Evolutionary conservation across 2,329 filamentous ascomycete species (phyloP).

Genomic region (Aspergillus bombycis): DNA sequence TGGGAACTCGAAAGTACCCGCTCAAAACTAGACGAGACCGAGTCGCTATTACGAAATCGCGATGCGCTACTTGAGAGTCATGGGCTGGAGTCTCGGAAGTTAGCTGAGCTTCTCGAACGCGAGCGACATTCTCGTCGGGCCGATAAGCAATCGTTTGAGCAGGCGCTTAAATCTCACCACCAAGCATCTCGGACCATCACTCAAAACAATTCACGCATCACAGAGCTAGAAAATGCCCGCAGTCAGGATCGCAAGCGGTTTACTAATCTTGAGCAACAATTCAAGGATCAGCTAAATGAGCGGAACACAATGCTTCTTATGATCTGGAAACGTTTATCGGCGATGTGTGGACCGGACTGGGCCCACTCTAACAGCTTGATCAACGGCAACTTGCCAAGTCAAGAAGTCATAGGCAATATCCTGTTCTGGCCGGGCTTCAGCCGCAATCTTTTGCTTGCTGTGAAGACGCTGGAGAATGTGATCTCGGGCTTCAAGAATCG

Average conservation of each 20-base stretch:
- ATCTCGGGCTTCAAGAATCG: constrained; percentile 76
- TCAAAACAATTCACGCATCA: constrained; percentile 79
- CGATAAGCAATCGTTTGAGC: constrained; percentile 86
- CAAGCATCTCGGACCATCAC: constrained; percentile 84
- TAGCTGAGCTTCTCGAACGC: constrained; percentile 87
- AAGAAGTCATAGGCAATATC: constrained; percentile 84
- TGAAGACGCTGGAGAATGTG: constrained; percentile 84
- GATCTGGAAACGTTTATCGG: constrained; percentile 87
- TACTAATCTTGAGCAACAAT: constrained; percentile 73
- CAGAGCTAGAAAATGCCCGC: constrained; percentile 81
- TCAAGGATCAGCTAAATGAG: constrained; percentile 85
- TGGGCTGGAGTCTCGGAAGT: constrained; percentile 79
- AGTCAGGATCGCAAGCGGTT: constrained; percentile 78
- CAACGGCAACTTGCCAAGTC: constrained; percentile 80
- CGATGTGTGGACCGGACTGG: constrained; percentile 90
- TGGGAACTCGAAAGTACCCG: constrained; percentile 80
- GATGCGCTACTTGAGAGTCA: constrained; percentile 87
- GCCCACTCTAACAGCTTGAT: constrained; percentile 85
- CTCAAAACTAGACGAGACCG: constrained; percentile 81
- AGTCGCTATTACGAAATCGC: constrained; percentile 84
- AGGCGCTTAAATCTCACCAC: constrained; percentile 82
- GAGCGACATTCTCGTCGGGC: constrained; percentile 83
- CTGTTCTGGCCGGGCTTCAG: constrained; percentile 77
- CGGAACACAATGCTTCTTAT: constrained; percentile 84
- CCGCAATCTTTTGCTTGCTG: constrained; percentile 82